phyloP scores from a whole-genome alignment of 1,139 yeast genomes.

The Hanseniaspora gamundiae region DNA sequence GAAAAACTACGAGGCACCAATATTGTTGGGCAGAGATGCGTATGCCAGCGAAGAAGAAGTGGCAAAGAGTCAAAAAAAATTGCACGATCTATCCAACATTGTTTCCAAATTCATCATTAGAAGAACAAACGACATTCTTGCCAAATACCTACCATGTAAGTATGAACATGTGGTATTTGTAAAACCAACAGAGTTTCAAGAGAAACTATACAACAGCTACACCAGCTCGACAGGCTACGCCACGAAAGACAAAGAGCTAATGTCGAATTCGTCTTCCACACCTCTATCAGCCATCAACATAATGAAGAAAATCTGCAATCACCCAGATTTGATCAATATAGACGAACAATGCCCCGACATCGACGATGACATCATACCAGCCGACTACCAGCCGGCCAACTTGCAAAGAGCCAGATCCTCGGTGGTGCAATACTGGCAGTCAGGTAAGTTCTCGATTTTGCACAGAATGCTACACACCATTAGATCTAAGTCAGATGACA shows the following conservation, averaged over 20 bases:
- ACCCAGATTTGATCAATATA: constrained; percentile 67
- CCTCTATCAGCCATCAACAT: constrained; percentile 86
- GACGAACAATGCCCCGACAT: constrained; percentile 41
- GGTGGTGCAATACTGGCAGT: constrained; percentile 47
- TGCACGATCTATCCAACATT: constrained; percentile 55
- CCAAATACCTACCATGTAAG: constrained; percentile 88
- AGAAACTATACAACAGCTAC: constrained; percentile 56
- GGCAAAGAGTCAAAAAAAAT: constrained; percentile 55
- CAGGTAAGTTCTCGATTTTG: constrained; percentile 45
- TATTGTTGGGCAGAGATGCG: constrained; percentile 81
- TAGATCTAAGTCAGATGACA: constrained; percentile 73
- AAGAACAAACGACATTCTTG: constrained; percentile 86
- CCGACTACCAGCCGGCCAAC: constrained; percentile 43
- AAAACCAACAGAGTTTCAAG: constrained; percentile 69
- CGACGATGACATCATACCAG: constrained; percentile 49
- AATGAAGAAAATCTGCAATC: constrained; percentile 85
- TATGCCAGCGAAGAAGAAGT: constrained; percentile 77
- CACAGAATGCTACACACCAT: constrained; percentile 70
- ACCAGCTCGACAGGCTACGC: constrained; percentile 72
- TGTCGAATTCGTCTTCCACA: constrained; percentile 33
- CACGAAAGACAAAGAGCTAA: constrained; percentile 32
- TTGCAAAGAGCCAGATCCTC: constrained; percentile 9
- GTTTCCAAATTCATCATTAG: constrained; percentile 89
- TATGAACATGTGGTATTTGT: constrained; percentile 94
- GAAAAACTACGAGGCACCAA: constrained; percentile 70